These are phyloP conservation scores for Spironucleus salmonicida DNA, from an alignment of 208 protist genomes.

Conservation along the genomic window DNA sequence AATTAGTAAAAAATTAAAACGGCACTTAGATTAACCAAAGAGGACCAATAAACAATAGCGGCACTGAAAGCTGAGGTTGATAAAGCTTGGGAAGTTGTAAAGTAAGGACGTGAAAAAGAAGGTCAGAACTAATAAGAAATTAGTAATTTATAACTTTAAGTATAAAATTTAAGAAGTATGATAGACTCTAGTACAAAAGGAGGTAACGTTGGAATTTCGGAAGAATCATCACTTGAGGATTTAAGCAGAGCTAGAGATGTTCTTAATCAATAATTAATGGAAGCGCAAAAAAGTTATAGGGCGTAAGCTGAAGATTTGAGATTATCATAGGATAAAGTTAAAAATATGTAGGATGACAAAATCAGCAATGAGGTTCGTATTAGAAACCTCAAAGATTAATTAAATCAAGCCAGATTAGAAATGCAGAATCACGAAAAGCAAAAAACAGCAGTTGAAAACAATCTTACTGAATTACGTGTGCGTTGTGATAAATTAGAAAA, in stretches of 20 bases:
- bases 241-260: too few species aligned
- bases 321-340: neutral
- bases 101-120: slow-evolving; percentile 81
- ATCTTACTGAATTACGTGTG: neutral
- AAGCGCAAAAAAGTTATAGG: neutral
- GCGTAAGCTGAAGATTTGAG: neutral
- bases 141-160: slow-evolving; percentile 70
- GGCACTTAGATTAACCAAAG: slow-evolving; percentile 73
- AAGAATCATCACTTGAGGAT: too few species aligned
- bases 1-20: slow-evolving; percentile 82
- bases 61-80: slow-evolving; percentile 76
- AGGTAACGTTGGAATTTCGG: neutral
- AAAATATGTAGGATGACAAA: neutral
- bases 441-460: neutral
- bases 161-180: slow-evolving; percentile 57
- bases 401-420: neutral
- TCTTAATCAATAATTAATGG: neutral
- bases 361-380: neutral
- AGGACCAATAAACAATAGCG: slow-evolving; percentile 78
- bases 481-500: neutral
- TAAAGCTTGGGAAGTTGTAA: slow-evolving; percentile 73
- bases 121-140: slow-evolving; percentile 74
- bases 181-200: neutral
- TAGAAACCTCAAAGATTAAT: neutral
- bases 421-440: neutral